These are phyloP conservation scores for Saraca asoca DNA, from an alignment of 331 rosid genomes.

Conservation along the genomic window DNA sequence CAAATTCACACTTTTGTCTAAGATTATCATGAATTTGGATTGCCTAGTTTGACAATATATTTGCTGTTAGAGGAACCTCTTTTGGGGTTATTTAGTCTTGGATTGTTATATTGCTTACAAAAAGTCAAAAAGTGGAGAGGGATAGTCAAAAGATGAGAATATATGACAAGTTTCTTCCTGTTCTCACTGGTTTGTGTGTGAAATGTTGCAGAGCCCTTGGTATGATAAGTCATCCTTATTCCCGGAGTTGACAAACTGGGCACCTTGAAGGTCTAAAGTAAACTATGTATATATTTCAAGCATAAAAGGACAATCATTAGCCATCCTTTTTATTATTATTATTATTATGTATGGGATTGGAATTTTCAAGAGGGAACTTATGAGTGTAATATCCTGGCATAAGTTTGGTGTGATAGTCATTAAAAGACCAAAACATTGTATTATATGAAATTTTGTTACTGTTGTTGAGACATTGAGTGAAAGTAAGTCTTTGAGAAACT, in stretches of 20 bases:
- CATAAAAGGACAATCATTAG: conserved; percentile 17
- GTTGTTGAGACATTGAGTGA: conserved; percentile 9
- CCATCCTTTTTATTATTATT: conserved; percentile 17
- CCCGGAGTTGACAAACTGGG: conserved; percentile 22
- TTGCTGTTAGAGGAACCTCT: conserved; percentile 2
- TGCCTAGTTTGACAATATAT: conserved; percentile 17
- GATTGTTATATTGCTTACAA: conserved; percentile 1
- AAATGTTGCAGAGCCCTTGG: conserved; percentile 38
- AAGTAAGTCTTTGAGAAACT: conserved; percentile 9
- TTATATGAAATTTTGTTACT: conserved; percentile 21
- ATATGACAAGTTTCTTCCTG: conserved; percentile 10
- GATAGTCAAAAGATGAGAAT: conserved; percentile 9
- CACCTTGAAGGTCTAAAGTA: conserved; percentile 23
- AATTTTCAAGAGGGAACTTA: background rate
- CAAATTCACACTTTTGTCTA: conserved; percentile 6
- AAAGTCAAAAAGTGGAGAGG: conserved; percentile 4
- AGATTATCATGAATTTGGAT: conserved; percentile 23
- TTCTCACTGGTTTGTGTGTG: conserved; percentile 30
- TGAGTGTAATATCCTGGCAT: conserved; percentile 13
- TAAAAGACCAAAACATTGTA: conserved; percentile 13
- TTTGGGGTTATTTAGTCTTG: conserved; percentile 4
- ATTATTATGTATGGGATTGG: background rate
- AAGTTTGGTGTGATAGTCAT: conserved; percentile 13
- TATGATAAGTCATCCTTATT: conserved; percentile 20
- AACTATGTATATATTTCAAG: conserved; percentile 19